A percentile compares a stretch with the other conserved stretches of the same genome.
These are phyloP conservation scores for Daldinia caldariorum DNA, from an alignment of 495 filamentous ascomycete species.

Conservation along the genomic window DNA sequence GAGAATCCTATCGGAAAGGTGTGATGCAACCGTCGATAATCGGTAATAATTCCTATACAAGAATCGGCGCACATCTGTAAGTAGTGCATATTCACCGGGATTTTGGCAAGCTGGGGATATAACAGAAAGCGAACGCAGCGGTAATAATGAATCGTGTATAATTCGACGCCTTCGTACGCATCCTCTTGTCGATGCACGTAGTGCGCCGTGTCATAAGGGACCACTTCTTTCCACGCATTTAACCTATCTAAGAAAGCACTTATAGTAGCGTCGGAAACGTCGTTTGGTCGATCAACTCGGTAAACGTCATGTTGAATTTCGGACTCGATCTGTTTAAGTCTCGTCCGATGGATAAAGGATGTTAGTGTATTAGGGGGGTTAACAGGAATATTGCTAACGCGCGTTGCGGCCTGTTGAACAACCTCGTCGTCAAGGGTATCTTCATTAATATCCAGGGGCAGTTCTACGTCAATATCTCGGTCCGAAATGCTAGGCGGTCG, in stretches of 20 bases:
- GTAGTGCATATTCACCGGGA: slow-evolving; percentile 60
- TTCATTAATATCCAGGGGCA: slow-evolving; percentile 59
- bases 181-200: slow-evolving; percentile 59
- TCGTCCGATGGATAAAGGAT: slow-evolving; percentile 60
- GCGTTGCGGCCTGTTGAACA: slow-evolving; percentile 46
- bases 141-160: slow-evolving; percentile 64
- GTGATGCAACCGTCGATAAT: slow-evolving; percentile 62
- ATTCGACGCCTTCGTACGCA: slow-evolving; percentile 59
- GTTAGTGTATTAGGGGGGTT: slow-evolving; percentile 57
- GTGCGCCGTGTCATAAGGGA: slow-evolving; percentile 45
- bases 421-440: slow-evolving; percentile 56
- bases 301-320: slow-evolving; percentile 66
- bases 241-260: slow-evolving; percentile 44
- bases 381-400: slow-evolving; percentile 42
- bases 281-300: slow-evolving; percentile 58
- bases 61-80: slow-evolving; percentile 62
- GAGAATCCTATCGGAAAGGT: slow-evolving; percentile 64
- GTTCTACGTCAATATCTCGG: slow-evolving; percentile 63
- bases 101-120: slow-evolving; percentile 61
- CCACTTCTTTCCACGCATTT: slow-evolving; percentile 44
- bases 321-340: slow-evolving; percentile 64
- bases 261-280: slow-evolving; percentile 42
- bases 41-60: slow-evolving; percentile 61
- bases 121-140: slow-evolving; percentile 62
- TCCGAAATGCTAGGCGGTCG: slow-evolving; percentile 65